These are phyloP conservation scores for Camellia sinensis DNA, from an alignment of 148 eudicot genomes.

Conservation along the genomic window DNA sequence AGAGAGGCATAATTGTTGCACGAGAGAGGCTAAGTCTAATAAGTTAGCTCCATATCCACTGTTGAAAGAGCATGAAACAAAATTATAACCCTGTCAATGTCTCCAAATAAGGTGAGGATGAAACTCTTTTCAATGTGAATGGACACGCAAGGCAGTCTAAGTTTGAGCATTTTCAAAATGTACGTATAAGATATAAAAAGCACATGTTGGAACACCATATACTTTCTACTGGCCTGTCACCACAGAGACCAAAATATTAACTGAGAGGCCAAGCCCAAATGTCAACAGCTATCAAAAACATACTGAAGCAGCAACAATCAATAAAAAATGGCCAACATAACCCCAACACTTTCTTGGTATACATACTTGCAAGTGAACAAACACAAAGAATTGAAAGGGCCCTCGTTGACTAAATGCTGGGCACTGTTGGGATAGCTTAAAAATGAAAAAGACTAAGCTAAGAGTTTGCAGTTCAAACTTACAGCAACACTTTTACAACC, in stretches of 20 bases:
- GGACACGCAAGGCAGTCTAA: background rate
- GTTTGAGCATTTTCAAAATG: background rate
- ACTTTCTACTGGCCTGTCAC: background rate
- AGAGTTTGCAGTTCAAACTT: constrained; percentile 7
- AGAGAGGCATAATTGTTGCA: background rate
- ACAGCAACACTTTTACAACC: background rate
- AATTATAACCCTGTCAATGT: background rate
- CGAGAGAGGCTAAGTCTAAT: background rate
- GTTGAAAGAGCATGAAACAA: background rate
- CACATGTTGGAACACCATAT: background rate
- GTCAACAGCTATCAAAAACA: background rate
- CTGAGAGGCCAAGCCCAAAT: background rate
- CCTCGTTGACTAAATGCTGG: background rate
- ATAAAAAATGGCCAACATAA: background rate
- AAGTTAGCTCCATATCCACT: background rate
- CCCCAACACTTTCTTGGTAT: background rate
- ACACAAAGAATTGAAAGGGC: background rate
- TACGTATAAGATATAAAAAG: background rate
- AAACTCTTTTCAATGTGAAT: background rate
- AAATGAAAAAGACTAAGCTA: background rate
- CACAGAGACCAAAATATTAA: background rate
- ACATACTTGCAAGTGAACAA: background rate
- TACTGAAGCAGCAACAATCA: constrained; percentile 1
- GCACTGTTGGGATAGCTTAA: background rate
- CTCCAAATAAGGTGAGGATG: background rate